phyloP scores from a whole-genome alignment of 1,284 basidiomycete species.

The Inonotus obliquus region DNA sequence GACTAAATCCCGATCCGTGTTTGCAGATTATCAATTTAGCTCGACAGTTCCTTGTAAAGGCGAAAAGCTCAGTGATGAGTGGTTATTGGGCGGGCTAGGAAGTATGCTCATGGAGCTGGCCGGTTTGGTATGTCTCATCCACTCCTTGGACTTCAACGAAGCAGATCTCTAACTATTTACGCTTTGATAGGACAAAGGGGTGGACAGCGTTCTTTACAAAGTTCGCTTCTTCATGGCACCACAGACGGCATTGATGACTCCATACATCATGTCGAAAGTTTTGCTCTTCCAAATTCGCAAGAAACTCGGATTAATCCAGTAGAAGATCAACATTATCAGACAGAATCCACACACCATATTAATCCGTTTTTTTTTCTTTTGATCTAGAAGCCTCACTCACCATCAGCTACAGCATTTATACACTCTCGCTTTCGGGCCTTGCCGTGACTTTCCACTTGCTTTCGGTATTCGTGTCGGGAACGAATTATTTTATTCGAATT shows the following conservation, averaged over 20 bases:
- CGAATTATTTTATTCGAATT: too few relatives aligned
- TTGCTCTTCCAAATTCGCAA: slow-evolving; percentile 2
- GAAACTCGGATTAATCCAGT: slow-evolving; percentile 2
- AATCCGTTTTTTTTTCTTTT: too few relatives aligned
- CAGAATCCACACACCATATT: too few relatives aligned
- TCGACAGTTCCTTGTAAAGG: slow-evolving; percentile 16
- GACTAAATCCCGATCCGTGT: neutral
- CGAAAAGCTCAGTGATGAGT: slow-evolving; percentile 15
- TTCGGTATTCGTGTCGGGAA: too few relatives aligned
- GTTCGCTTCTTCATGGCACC: slow-evolving; percentile 15
- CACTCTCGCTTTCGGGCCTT: too few relatives aligned
- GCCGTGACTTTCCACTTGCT: too few relatives aligned
- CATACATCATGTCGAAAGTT: slow-evolving; percentile 8
- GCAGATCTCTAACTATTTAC: neutral
- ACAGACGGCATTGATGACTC: slow-evolving; percentile 8
- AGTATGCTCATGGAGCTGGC: slow-evolving; percentile 5
- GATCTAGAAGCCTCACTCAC: too few relatives aligned
- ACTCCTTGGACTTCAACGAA: neutral
- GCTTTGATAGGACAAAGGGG: slow-evolving; percentile 1
- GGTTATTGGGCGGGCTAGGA: neutral
- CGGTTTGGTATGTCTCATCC: neutral
- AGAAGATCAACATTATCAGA: neutral
- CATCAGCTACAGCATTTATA: too few relatives aligned
- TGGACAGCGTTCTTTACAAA: slow-evolving; percentile 9
- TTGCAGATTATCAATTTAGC: slow-evolving; percentile 15